A percentile compares a stretch with the other conserved stretches of the same genome.
Evolutionary conservation across 2,329 filamentous ascomycete species (phyloP).

Genomic region (Clarireedia paspali): DNA sequence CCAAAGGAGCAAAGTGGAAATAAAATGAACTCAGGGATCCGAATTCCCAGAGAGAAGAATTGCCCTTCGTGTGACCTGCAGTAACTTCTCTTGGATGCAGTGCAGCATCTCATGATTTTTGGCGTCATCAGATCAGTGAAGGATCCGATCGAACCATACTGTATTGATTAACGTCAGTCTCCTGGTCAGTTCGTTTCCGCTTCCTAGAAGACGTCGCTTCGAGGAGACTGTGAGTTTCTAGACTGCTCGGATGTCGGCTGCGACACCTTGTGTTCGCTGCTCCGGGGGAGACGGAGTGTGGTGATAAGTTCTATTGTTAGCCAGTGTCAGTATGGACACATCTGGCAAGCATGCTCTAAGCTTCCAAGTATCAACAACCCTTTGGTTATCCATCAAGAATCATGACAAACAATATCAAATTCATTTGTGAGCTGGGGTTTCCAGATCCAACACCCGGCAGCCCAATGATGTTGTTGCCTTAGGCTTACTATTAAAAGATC

Average conservation of each 20-base stretch:
- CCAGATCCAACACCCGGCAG: neutral
- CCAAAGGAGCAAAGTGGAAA: slow-evolving; percentile 1
- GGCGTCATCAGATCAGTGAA: neutral
- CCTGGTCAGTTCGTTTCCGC: neutral
- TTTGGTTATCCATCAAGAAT: no score
- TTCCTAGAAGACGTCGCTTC: neutral
- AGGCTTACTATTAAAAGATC: neutral
- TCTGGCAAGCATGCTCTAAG: no score
- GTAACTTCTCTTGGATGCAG: neutral
- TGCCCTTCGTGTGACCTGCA: neutral
- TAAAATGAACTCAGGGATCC: neutral
- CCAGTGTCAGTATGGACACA: no score
- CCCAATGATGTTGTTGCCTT: neutral
- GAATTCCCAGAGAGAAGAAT: neutral
- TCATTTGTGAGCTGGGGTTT: neutral
- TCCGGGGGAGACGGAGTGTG: no score
- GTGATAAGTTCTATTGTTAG: no score
- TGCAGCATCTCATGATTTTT: neutral
- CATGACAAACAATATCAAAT: no score
- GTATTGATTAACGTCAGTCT: neutral
- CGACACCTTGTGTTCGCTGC: no score
- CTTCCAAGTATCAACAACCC: no score
- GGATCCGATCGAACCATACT: neutral
- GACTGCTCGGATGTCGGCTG: no score
- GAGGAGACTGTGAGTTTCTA: no score